Base-by-base conservation (phyloP, 805 yeast genomes). In the Torulaspora delbrueckii region DNA sequence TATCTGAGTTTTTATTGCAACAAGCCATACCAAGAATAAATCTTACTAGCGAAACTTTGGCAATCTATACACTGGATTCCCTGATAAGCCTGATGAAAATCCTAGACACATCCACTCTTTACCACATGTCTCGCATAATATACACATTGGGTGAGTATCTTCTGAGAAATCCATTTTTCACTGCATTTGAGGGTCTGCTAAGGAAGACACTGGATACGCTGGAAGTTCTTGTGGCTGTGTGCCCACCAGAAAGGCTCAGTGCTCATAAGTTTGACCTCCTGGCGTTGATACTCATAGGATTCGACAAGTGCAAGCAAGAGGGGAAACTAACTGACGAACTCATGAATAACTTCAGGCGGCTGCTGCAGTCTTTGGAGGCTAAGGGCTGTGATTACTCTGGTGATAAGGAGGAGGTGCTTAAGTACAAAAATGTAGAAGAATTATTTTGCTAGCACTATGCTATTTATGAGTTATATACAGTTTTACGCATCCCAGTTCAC, bases 111-210 rank as follows among this genome's bases (percentile, higher is more conserved):
- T 27, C 50, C 16, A 30, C 54, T 1, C 48, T 56, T 1, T 35
- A 52, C 10, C 53, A 54, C 37, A 28, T 61, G 22, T 60, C 58
- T 30, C 55, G 67, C 28, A 39, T 59, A 3, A 49, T 60, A 9
- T 60, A 55, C 39, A 51, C 50, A 2, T 7, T 62, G 18, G 69
- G 68, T 1, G 64, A 63, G 32, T 52, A 48, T 31, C 37, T 60
- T 12, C 52, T 65, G 1, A 52, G 55, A 39, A 60, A 59, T 47
- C 61, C 66, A 8, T 61, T 55, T 40, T 49, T 61, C 24, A 56
- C 66, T 6, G 39, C 56, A 9, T 53, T 53, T 23, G 45, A 31
- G 12, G 37, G 37, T 12, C 30, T 62, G 3, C 26, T 58, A 7
- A 39, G 49, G n/a, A 37, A 50, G 13, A 48, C 54, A 2, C 27